A percentile compares a stretch with the other conserved stretches of the same genome.
Conservation (phyloP, 257 asterid genomes). For the Jaltomata sinuosa region DNA sequence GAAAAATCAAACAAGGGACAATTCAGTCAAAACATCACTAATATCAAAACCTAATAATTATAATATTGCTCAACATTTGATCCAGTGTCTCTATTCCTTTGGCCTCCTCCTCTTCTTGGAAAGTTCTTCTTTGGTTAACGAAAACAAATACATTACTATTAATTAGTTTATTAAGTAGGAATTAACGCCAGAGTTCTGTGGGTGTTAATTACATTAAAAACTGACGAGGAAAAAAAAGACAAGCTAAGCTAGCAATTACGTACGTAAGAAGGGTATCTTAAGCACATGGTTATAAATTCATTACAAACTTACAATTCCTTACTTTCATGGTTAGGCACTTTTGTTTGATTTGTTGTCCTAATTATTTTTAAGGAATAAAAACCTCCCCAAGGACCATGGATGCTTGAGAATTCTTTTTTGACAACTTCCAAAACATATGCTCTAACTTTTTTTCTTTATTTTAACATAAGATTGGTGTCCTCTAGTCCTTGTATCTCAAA, state of each 20-base stretch:
- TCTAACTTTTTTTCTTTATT: conserved; percentile 7
- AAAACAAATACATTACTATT: not conserved
- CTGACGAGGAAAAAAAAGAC: not conserved
- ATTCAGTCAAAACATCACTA: conserved; percentile 11
- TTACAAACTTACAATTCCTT: conserved; percentile 15
- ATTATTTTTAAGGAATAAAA: not conserved
- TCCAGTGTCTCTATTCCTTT: conserved; percentile 36
- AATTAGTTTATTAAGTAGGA: not conserved
- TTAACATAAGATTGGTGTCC: conserved; percentile 23
- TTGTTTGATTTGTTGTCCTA: conserved; percentile 55
- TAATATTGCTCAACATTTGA: conserved; percentile 12
- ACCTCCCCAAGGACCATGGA: conserved; percentile 19
- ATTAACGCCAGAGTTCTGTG: not conserved
- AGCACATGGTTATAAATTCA: conserved; percentile 30
- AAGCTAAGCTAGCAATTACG: not conserved
- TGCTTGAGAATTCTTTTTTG: conserved; percentile 31
- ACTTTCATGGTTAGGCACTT: conserved; percentile 43
- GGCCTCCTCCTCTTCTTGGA: conserved; percentile 28
- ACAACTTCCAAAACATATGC: conserved; percentile 35
- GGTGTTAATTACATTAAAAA: not conserved
- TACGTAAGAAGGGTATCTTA: conserved; percentile 17
- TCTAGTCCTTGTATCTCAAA: conserved; percentile 39
- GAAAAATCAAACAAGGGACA: not conserved
- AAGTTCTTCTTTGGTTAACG: conserved; percentile 7
- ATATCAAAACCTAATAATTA: conserved; percentile 4